phyloP scores from a whole-genome alignment of 108 stramenopile species.

The Pseudonitzschia multiseries region DNA sequence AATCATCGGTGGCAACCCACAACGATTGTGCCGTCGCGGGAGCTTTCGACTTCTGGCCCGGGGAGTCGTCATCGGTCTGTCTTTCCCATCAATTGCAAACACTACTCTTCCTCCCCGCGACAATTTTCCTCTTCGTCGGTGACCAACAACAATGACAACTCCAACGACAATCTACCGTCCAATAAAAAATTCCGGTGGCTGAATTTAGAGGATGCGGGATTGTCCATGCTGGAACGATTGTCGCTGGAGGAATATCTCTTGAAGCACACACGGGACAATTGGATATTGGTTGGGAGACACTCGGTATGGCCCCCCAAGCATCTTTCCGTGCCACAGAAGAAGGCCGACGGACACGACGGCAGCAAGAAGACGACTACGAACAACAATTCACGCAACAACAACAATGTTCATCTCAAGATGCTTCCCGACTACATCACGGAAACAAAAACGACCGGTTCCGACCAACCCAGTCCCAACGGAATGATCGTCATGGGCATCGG shows the following conservation, averaged over 20 bases:
- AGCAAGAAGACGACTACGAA: neutral
- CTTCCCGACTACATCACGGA: conserved; percentile 21
- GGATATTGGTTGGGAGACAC: conserved; percentile 73
- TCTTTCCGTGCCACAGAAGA: conserved; percentile 14
- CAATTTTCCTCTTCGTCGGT: no score
- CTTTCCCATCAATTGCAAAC: no score
- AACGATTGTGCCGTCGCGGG: no score
- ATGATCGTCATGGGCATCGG: conserved; percentile 87
- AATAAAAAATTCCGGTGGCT: conserved; percentile 31
- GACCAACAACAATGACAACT: no score
- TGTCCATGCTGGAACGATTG: conserved; percentile 80
- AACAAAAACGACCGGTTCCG: neutral
- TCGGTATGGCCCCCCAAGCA: conserved; percentile 49
- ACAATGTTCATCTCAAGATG: neutral
- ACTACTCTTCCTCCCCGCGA: no score
- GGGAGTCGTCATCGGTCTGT: no score
- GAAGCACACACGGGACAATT: conserved; percentile 67
- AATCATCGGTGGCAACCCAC: no score
- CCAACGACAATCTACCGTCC: neutral
- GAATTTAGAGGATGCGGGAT: conserved; percentile 64
- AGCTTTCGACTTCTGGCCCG: no score
- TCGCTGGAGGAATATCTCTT: conserved; percentile 81
- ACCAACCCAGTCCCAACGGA: conserved; percentile 29
- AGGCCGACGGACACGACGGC: neutral
- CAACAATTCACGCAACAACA: neutral